Percentiles rank a stretch among this genome's conserved stretches.
These are phyloP conservation scores for Paraglomus occultum DNA, from an alignment of 192 early-diverging fungal genomes.

Conservation along the genomic window DNA sequence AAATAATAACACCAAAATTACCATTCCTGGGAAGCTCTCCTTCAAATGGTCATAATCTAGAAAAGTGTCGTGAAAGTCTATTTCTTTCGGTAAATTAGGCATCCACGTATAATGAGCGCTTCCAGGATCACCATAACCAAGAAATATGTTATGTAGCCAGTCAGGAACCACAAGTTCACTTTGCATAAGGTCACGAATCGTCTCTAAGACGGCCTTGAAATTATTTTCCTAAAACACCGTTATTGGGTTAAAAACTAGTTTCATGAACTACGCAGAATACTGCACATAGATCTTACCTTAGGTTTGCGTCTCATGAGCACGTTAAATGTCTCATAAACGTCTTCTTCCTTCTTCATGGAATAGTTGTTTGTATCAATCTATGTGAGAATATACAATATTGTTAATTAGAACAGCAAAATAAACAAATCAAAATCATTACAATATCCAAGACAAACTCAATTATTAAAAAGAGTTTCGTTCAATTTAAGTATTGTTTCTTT, in stretches of 20 bases:
- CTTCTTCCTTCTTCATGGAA: conserved; percentile 49
- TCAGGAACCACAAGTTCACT: conserved; percentile 80
- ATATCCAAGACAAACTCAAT: neutral
- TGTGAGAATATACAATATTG: neutral
- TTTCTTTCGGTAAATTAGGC: conserved; percentile 46
- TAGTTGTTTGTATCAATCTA: conserved; percentile 52
- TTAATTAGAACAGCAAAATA: neutral
- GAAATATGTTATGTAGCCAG: conserved; percentile 88
- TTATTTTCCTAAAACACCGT: conserved; percentile 73
- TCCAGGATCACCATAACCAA: conserved; percentile 94
- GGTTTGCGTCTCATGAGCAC: conserved; percentile 85
- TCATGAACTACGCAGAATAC: no score
- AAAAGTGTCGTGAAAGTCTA: conserved; percentile 91
- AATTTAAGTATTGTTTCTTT: neutral
- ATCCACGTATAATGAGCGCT: conserved; percentile 72
- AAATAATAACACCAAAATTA: conserved; percentile 22
- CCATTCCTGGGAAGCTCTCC: conserved; percentile 63
- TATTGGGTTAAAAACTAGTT: neutral
- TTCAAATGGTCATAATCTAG: conserved; percentile 74
- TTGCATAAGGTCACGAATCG: conserved; percentile 86
- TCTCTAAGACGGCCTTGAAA: conserved; percentile 89
- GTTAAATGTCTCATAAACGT: conserved; percentile 83
- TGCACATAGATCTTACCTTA: conserved; percentile 6
- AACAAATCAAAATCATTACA: neutral
- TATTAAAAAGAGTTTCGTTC: neutral